Conservation (phyloP, 768 basidiomycete species). For the Coprinellus micaceus region DNA sequence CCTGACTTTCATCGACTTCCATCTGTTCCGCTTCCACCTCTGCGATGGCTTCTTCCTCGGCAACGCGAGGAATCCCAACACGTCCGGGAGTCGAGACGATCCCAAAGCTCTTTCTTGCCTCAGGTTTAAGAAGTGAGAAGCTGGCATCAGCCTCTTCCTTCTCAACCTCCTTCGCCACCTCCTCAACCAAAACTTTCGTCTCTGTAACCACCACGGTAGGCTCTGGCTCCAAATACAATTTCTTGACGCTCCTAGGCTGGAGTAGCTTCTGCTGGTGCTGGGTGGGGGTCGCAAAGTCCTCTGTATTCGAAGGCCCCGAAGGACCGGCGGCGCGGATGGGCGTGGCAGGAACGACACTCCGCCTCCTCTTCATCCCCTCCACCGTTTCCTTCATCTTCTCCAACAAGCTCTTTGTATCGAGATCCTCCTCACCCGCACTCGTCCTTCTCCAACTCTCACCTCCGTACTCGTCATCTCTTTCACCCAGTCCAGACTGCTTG, state of each 20-base stretch:
- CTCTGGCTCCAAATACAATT: constrained; percentile 2
- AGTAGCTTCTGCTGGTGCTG: background rate
- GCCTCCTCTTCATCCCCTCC: constrained; percentile 43
- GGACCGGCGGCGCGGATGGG: background rate
- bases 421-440: constrained; percentile 19
- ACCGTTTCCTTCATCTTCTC: constrained; percentile 49
- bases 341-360: constrained; percentile 27
- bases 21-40: constrained; percentile 3
- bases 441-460: background rate
- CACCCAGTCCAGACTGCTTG: background rate
- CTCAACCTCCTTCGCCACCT: background rate
- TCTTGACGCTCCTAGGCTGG: constrained; percentile 5
- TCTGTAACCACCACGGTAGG: constrained; percentile 1
- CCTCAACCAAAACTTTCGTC: background rate
- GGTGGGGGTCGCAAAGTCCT: too few species aligned
- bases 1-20: constrained; percentile 8
- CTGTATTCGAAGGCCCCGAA: too few species aligned
- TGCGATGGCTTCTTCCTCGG: background rate
- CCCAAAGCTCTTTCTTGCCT: constrained; percentile 12
- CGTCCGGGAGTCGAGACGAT: background rate
- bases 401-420: constrained; percentile 40
- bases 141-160: constrained; percentile 1
- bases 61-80: background rate
- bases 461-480: background rate
- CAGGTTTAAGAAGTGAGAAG: constrained; percentile 22